Percentiles rank a stretch among this genome's conserved stretches.
Conservation (phyloP, 441 rosid species). For the Syzygium malaccense region DNA sequence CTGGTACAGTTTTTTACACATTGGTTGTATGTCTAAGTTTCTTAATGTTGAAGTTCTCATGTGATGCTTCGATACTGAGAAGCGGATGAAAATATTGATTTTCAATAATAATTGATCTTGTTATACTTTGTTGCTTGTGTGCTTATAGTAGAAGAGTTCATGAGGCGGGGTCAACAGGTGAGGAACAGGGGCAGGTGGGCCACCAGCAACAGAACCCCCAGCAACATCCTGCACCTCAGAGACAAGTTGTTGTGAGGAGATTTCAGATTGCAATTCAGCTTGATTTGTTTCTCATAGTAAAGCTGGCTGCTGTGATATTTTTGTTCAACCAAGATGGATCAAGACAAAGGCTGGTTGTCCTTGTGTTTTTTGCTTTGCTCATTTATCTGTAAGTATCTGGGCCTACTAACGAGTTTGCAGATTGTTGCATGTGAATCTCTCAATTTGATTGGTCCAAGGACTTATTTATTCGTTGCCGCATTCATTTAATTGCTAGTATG, state of each 20-base stretch:
- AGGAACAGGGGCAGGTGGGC: slow-evolving; percentile 41
- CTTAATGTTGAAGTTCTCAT: background rate
- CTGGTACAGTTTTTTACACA: background rate
- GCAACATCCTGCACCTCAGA: slow-evolving; percentile 58
- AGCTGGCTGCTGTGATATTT: slow-evolving; percentile 88
- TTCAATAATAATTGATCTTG: background rate
- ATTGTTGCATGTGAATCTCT: background rate
- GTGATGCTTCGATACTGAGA: background rate
- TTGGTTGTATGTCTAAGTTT: background rate
- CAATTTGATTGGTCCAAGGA: background rate
- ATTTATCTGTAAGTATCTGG: slow-evolving; percentile 70
- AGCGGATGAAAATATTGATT: background rate
- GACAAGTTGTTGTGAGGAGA: slow-evolving; percentile 76
- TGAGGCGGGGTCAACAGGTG: slow-evolving; percentile 33
- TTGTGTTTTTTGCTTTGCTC: slow-evolving; percentile 72
- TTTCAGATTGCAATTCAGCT: slow-evolving; percentile 91
- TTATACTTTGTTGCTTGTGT: slow-evolving; percentile 2
- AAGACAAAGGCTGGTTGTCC: slow-evolving; percentile 74
- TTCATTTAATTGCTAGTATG: background rate
- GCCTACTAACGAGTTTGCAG: background rate
- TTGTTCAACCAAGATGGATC: slow-evolving; percentile 98
- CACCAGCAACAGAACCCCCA: slow-evolving; percentile 53
- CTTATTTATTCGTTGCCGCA: background rate
- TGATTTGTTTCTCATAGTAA: slow-evolving; percentile 77
- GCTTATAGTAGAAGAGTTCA: slow-evolving; percentile 23